Evolutionary conservation across 164 flowering plant species (phyloP), one percentile per base, ranked within the genome.

Genomic region (Vitis riparia): DNA sequence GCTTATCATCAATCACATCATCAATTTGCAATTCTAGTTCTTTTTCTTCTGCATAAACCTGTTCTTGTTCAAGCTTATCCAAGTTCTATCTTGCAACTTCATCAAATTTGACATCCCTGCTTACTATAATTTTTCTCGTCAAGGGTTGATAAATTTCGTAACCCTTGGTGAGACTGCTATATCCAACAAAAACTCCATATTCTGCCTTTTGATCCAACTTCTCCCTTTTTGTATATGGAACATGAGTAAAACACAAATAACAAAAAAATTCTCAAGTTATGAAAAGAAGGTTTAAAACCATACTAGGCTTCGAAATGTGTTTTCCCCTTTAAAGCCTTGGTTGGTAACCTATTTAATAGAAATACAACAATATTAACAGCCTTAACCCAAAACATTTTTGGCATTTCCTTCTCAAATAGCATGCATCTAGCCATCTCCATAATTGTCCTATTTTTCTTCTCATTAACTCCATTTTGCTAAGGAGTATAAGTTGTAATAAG

Each of bases 351-450:
- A 8, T 51, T 59, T 5, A 50, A 15, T 2, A 68, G 8, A 30
- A 58, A 68, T 1, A 68, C 51, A n/a, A 9, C 48, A 7, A 9
- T 59, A 27, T 50, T 11, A 4, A 68, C 9, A 17, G 8, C 48
- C 11, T 59, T 27, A 5, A 19, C 71, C 57, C 19, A 68, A 3
- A 59, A 59, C 11, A 1, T 11, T 14, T 47, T 44, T 9, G 23
- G 71, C 11, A 52, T 13, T 8, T 47, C 57, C 23, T 68, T 57
- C 8, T 68, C 63, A n/a, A n/a, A 3, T 11, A 68, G 11, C 65
- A 59, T 59, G 11, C 44, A 48, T 11, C 71, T 59, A 27, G 53
- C 64, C 57, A 59, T 68, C 23, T 68, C 56, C 14, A 68, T 50
- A 2, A 68, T 44, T 16, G 63, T 49, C 2, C 11, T 59, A 13